Base-by-base conservation (phyloP, 306 rosid genomes). In the Lathyrus tuberosus region DNA sequence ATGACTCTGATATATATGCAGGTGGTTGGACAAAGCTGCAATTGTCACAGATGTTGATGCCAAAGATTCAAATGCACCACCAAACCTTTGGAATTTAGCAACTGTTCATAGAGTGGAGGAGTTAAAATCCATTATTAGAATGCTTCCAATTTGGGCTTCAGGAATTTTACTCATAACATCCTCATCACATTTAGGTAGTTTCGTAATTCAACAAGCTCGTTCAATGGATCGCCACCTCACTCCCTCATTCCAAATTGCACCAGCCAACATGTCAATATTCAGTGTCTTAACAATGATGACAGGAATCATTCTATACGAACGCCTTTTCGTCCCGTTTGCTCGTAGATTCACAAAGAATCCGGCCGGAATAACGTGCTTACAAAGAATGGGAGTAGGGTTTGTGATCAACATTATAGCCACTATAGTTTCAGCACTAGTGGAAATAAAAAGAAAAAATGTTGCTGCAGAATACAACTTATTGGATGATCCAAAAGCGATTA, bases 11-110 rank as follows among this genome's bases (percentile, higher is more conserved):
- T 40, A 13, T 52, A 40, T 8, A 0, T 67, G 24, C 42, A 92
- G 96, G 78, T 89, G 92, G 88, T 72, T 89, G 56, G 95, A 92
- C 70, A 92, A 84, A 81, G 96, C 92, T 0, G 88, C 98, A 3
- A 74, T 86, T 7, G 73, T 84, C 5, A 83, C 81, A 51, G 68
- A 77, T 5, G 75, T 56, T 0, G 80, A 78, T 4, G 48, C 15
- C 5, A 73, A 49, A 76, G 63, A 83, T 41, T 53, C 79, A 43
- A 37, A 56, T 17, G 41, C 67, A 67, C 67, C 84, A 65, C 90
- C 87, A 57, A 77, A 92, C 72, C 70, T 83, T 1, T 92, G 98
- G 98, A 84, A 72, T 47, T 6, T 87, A 6, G 71, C 76, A 60
- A 89, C 96, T 11, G 87, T 92, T 43, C 96, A 89, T 38, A 76